Percentiles rank a stretch among this genome's conserved stretches.
phyloP scores from a whole-genome alignment of 2,329 filamentous ascomycete species.

The Aspergillus tanneri region DNA sequence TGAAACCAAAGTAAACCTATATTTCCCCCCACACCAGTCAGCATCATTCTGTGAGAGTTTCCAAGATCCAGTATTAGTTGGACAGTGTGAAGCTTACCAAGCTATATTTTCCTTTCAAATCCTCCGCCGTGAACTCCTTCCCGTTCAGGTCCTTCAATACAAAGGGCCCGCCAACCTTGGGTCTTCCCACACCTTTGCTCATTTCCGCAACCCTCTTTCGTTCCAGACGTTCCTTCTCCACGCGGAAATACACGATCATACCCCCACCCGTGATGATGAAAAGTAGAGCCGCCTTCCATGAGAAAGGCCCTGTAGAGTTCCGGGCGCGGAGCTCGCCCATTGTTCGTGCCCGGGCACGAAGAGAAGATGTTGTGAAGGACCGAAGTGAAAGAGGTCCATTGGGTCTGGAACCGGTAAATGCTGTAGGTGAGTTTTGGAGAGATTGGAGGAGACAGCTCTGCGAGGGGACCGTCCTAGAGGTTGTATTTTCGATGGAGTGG shows the following conservation, averaged over 20 bases:
- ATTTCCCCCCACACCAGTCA: neutral
- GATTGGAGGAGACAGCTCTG: conserved; percentile 5
- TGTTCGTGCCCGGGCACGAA: conserved; percentile 31
- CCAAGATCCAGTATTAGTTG: too few relatives aligned
- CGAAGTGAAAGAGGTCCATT: conserved; percentile 9
- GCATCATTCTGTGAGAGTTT: too few relatives aligned
- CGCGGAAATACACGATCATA: conserved; percentile 86
- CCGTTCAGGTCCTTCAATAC: conserved; percentile 79
- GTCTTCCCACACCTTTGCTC: conserved; percentile 86
- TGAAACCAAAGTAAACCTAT: conserved; percentile 97
- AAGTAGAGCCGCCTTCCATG: conserved; percentile 82
- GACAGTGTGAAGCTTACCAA: conserved; percentile 39
- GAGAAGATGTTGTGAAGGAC: conserved; percentile 32
- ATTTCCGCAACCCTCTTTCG: conserved; percentile 85
- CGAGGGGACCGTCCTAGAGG: conserved; percentile 3
- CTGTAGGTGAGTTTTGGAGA: conserved; percentile 1
- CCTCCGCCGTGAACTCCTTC: conserved; percentile 70
- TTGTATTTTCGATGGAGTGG: conserved; percentile 10
- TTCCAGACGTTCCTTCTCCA: conserved; percentile 88
- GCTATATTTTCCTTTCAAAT: conserved; percentile 80
- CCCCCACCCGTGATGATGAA: conserved; percentile 77
- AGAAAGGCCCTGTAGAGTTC: conserved; percentile 66
- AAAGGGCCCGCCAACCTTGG: conserved; percentile 90
- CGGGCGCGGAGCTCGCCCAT: conserved; percentile 43
- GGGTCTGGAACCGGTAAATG: neutral